Base-by-base conservation (phyloP, 2,329 filamentous ascomycete genomes). In the Diaporthe destruens region DNA sequence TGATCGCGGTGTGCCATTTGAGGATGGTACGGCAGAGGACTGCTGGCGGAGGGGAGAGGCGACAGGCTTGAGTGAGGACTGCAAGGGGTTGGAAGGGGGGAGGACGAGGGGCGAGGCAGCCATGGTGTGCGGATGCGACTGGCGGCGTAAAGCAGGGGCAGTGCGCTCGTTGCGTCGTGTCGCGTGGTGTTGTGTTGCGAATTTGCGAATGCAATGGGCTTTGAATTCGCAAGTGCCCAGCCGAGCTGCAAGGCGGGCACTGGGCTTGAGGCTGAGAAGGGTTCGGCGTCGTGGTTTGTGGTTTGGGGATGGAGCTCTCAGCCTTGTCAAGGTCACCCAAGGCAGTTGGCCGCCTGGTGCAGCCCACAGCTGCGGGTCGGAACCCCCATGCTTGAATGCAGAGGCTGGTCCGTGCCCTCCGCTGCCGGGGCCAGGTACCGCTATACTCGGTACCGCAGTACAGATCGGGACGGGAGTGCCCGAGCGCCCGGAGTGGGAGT, bases 91-190 rank as follows among this genome's bases (percentile, higher is more conserved):
- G 49, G 59, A 63, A 65, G 72, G 72, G 49, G 72, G 79, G 4
- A 81, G 82, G 72, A 86, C 82, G 72, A 87, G 81, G 18, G 86
- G 86, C 18, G 86, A 87, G 75, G 83, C 79, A 72, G 85, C 82
- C 86, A 87, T 87, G 74, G 54, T 77, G 68, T 44, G 34, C 25
- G 42, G 5, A 20, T 59, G 25, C 36, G 36, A 39, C 3, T 39
- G 36, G 20, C 29, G 29, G 51, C 32, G 55, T 56, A n/a, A n/a
- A 55, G 49, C 53, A 57, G 36, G 12, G 29, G 29, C 29, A 29
- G 29, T 29, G n/a, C 5, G 29, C 29, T 29, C 29, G 29, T 29
- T 29, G 29, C 29, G 29, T 5, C 5, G 29, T 29, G 29, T 29
- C 34, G 23, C 14, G 36, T 23, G 47, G 29, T 18, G 39, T 12